Evolutionary conservation across 2,329 filamentous ascomycete genomes (phyloP), one percentile per base, ranked within the genome.

Genomic region (Clarireedia paspali): DNA sequence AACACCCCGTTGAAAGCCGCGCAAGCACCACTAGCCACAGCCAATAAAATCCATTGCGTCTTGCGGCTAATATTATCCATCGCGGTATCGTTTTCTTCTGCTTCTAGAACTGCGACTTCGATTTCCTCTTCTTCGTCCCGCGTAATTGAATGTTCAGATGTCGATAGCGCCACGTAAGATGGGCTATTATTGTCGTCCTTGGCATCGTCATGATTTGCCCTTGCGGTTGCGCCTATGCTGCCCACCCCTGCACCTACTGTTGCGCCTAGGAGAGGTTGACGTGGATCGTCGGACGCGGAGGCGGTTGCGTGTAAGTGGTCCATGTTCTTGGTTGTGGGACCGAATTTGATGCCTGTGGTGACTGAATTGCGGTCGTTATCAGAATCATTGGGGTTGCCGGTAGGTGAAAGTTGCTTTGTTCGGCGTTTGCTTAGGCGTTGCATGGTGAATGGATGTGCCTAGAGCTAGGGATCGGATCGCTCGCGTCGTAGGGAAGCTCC

Each of bases 1-100:
- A 92, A 69, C 3, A 68, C 67, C 57, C 88, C 88, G 64, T 94
- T 94, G 63, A 88, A 85, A 23, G 88, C 87, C 34, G 89, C 89
- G 66, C 87, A 91, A 53, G 81, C 83, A 59, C 89, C 89, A 66
- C 86, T 89, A 49, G 85, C 82, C 44, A 91, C 70, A 44, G 89
- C 87, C 60, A 87, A 79, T 50, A 85, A 72, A 59, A 92, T 78
- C 84, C 84, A 87, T 61, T 79, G 77, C 61, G 59, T 57, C 53
- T 73, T 73, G 50, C 67, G 63, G 64, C 71, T 72, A 60, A 71
- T 27, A 61, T 66, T 64, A 59, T 68, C 60, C 61, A 69, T 68
- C 0, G 52, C 30, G 10, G 30, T 46, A n/a, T 47, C 50, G 48
- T 57, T 50, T 51, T 52, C 48, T 36, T 46, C 45, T 42, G 9